Evolutionary conservation across 371 early-diverging fungal genomes (phyloP), one percentile per base, ranked within the genome.

Genomic region (Saksenaea vasiformis): DNA sequence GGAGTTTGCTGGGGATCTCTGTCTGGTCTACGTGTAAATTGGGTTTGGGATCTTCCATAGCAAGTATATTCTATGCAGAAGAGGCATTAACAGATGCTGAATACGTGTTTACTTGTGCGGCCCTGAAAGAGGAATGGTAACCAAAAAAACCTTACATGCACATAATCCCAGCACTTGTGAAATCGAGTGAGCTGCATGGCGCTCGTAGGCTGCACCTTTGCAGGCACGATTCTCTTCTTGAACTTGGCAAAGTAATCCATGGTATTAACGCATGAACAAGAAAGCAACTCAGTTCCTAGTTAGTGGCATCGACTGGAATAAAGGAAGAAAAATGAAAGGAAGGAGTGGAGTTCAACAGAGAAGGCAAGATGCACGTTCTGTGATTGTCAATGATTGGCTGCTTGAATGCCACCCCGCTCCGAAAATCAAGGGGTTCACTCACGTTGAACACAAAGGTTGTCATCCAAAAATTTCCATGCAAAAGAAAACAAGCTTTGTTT

Each of bases 1-100:
- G 86, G 54, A 97, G 85, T 56, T 84, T 85, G 27, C 63, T 58
- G 13, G 94, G 91, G 66, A 97, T 93, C 60, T 90, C 91, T 11
- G 95, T 97, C 47, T 91, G 87, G 34, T 83, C 79, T 3, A 94
- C 90, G 59, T 84, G 74, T 35, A 84, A 38, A 63, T 82, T 68
- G 65, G 76, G 69, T 70, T 78, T 79, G 73, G 76, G 84, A 66
- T 82, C 84, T 66, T 82, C 87, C 56, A 77, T 78, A 61, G 80
- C 78, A 74, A 84, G 80, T 10, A 85, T 82, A 77, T 77, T 88
- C 86, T 86, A 77, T 26, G 13, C 13, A 47, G 31, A 22, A 38
- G 8, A 54, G 63, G 54, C n/a, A 51, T 31, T 60, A 54, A 54
- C 19, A 8, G 39, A 54, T 28, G 17, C 37, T 13, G 13, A 17